Percentiles rank a stretch among this genome's conserved stretches.
Conservation (phyloP, 2,329 filamentous ascomycete genomes). For the Botrytis cinerea region DNA sequence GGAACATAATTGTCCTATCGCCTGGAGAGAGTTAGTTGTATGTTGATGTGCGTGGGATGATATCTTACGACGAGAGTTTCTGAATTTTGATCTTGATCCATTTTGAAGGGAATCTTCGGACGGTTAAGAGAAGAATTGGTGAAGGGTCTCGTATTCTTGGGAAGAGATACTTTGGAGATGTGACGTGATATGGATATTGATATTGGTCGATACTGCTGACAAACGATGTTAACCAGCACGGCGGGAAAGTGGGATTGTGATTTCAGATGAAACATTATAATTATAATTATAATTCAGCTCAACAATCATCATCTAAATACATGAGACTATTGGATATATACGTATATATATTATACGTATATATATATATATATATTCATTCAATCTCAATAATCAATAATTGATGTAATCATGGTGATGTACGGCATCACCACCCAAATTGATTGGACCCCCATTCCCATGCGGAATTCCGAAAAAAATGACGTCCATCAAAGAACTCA, state of each 20-base stretch:
- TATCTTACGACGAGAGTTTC: slow-evolving; percentile 21
- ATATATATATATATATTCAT: not conserved
- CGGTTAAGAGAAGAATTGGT: not conserved
- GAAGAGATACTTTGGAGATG: not conserved
- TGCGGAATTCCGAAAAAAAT: slow-evolving; percentile 13
- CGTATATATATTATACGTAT: no score
- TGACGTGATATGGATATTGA: not conserved
- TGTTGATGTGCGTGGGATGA: not conserved
- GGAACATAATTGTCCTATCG: slow-evolving; percentile 86
- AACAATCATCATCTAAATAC: not conserved
- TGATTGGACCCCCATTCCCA: not conserved
- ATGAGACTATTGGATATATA: not conserved
- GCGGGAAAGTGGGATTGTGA: slow-evolving; percentile 17
- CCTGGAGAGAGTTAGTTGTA: slow-evolving; percentile 51
- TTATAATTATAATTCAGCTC: not conserved
- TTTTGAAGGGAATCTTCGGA: not conserved
- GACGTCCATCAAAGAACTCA: slow-evolving; percentile 21
- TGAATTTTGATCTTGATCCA: not conserved
- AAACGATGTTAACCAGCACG: slow-evolving; percentile 33
- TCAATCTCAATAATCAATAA: not conserved
- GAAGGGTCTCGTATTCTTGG: not conserved
- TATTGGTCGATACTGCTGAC: slow-evolving; percentile 23
- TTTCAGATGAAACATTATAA: slow-evolving; percentile 1
- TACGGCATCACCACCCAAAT: not conserved
- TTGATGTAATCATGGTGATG: not conserved